Conservation (phyloP, 768 basidiomycete genomes). For the Xanthoconium purpureum region DNA sequence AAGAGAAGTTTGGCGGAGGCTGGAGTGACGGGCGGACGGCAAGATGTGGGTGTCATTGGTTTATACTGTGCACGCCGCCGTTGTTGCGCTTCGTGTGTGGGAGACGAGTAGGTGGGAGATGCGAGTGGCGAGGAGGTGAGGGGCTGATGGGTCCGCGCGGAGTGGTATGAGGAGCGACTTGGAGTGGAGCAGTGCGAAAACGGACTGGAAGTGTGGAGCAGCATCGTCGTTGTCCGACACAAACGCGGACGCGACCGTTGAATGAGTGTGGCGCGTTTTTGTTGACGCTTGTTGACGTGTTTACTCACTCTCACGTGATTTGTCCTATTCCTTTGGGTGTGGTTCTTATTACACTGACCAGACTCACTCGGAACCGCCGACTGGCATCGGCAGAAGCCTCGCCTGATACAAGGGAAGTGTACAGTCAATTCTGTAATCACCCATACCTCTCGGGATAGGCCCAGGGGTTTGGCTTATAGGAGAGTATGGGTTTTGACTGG, state of each 20-base stretch:
- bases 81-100: constrained; percentile 41
- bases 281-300: constrained; percentile 27
- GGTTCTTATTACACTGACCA: no score
- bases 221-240: constrained; percentile 2
- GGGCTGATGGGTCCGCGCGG: constrained; percentile 34
- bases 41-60: constrained; percentile 27
- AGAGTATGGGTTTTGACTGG: no score
- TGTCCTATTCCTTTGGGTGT: no score
- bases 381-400: no score
- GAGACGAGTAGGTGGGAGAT: constrained; percentile 44
- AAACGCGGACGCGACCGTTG: constrained; percentile 7
- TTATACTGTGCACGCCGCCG: constrained; percentile 61
- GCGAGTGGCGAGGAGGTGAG: constrained; percentile 53
- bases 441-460: no score
- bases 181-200: constrained; percentile 38
- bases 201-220: constrained; percentile 32
- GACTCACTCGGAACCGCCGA: no score
- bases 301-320: constrained; percentile 11
- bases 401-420: no score
- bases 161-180: constrained; percentile 29
- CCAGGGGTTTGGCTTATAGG: no score
- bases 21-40: constrained; percentile 16
- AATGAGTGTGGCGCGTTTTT: constrained; percentile 18
- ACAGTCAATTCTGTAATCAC: no score
- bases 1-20: constrained; percentile 15